Evolutionary conservation across 2,329 filamentous ascomycete species (phyloP), one percentile per base, ranked within the genome.

Genomic region (Diaporthe citriasiana): DNA sequence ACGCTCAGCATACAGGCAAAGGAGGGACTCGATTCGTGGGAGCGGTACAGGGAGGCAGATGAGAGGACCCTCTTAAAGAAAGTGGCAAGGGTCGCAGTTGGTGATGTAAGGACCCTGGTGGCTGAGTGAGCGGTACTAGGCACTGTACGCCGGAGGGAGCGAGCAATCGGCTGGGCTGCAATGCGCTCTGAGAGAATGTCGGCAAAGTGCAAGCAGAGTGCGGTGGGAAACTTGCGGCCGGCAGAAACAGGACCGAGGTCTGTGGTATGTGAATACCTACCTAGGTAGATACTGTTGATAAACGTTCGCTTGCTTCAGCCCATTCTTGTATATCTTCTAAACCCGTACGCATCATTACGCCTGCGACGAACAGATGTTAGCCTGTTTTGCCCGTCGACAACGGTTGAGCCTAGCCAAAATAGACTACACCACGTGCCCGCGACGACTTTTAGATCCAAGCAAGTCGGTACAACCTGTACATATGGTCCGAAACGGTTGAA

Each of bases 1-100:
- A 98, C 95, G 47, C 84, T 99, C 79, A 96, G 93, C 76, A 97
- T 99, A 71, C 94, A 97, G 83, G 92, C 94, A 0, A 95, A 93
- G 79, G 95, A 97, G 80, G 95, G 94, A 0, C 82, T 97, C 77
- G 95, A 96, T 81, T 91, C 92, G 50, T 97, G 95, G 94, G 94
- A 95, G 77, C 90, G 88, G 80, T 98, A 94, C 82, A 88, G 96
- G 19, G 97, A 98, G 85, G 93, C 93, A 3, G 95, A 98, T 77
- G 93, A 95, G 86, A 93, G 95, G 84, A 89, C 89, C 8, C 85
- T 97, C 78, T 83, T 99, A 82, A 99, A 99, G 88, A 95, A 93
- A 84, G 92, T 96, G 83, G 94, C 94, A 3, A 89, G 95, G 79
- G 90, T 92, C 53, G 94, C 92, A 0, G 95, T 98, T 22, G 85